phyloP scores from a whole-genome alignment of 2,329 filamentous ascomycete genomes.

The Penicillium paneum region DNA sequence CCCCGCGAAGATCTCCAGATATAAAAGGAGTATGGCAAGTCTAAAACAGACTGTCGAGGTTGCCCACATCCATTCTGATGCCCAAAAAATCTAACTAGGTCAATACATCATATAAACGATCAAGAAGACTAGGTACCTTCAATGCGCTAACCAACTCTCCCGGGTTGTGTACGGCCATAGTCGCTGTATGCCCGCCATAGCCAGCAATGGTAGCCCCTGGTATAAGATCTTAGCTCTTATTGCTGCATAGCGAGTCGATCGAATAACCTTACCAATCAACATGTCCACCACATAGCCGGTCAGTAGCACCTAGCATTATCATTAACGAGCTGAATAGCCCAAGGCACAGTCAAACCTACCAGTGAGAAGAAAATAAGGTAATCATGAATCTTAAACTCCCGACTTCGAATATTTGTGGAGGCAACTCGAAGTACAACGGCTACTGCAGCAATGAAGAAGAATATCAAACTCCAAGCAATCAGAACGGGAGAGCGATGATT shows the following conservation, averaged over 20 bases:
- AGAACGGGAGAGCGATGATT: conserved; percentile 1
- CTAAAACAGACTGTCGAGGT: conserved; percentile 12
- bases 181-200: conserved; percentile 5
- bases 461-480: conserved; percentile 6
- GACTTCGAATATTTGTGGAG: not conserved
- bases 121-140: not conserved
- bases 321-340: not conserved
- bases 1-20: conserved; percentile 12
- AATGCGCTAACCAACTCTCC: conserved; percentile 3
- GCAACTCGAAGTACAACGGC: conserved; percentile 1
- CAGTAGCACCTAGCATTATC: not conserved
- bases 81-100: conserved; percentile 10
- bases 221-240: not conserved
- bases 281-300: conserved; percentile 5
- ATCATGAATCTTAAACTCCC: not conserved
- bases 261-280: not conserved
- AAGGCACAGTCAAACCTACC: not conserved
- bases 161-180: not conserved
- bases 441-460: not conserved
- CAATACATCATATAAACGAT: not conserved
- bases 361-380: conserved; percentile 7
- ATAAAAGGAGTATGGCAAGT: conserved; percentile 10
- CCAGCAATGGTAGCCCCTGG: conserved; percentile 1
- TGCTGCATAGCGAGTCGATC: no score
- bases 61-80: conserved; percentile 18